A percentile compares a stretch with the other conserved stretches of the same genome.
phyloP scores from a whole-genome alignment of 441 rosid genomes.

The Gossypium davidsonii region DNA sequence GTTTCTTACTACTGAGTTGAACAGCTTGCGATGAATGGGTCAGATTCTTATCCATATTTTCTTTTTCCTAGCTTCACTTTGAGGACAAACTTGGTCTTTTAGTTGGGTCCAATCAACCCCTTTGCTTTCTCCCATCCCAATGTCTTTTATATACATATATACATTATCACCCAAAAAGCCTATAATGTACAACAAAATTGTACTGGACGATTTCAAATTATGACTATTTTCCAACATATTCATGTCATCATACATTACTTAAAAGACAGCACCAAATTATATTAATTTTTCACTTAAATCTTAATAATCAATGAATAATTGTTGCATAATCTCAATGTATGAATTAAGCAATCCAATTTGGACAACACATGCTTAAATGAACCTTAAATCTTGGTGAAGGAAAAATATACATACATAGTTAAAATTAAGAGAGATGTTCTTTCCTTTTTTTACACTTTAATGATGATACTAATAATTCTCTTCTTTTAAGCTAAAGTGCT shows the following conservation, averaged over 20 bases:
- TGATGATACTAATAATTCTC: not conserved
- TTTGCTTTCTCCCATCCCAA: too few relatives aligned
- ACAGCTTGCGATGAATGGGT: not conserved
- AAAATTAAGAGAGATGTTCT: not conserved
- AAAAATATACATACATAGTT: too few relatives aligned
- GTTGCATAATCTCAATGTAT: too few relatives aligned
- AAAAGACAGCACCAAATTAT: too few relatives aligned
- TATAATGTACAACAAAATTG: not conserved
- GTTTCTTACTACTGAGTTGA: not conserved
- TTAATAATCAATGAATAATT: too few relatives aligned
- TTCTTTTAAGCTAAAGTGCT: not conserved
- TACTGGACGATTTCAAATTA: too few relatives aligned
- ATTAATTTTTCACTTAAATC: too few relatives aligned
- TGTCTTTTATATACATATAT: not conserved
- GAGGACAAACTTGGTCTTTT: constrained; percentile 20
- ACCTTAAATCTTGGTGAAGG: too few relatives aligned
- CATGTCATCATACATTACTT: not conserved
- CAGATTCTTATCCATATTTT: not conserved
- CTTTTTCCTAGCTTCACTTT: not conserved
- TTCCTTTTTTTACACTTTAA: not conserved
- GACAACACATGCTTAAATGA: too few relatives aligned
- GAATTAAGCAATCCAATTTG: too few relatives aligned
- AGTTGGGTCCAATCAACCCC: not conserved
- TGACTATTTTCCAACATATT: too few relatives aligned
- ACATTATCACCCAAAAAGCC: not conserved